Base-by-base conservation (phyloP, 768 basidiomycete genomes). In the Russula emetica region DNA sequence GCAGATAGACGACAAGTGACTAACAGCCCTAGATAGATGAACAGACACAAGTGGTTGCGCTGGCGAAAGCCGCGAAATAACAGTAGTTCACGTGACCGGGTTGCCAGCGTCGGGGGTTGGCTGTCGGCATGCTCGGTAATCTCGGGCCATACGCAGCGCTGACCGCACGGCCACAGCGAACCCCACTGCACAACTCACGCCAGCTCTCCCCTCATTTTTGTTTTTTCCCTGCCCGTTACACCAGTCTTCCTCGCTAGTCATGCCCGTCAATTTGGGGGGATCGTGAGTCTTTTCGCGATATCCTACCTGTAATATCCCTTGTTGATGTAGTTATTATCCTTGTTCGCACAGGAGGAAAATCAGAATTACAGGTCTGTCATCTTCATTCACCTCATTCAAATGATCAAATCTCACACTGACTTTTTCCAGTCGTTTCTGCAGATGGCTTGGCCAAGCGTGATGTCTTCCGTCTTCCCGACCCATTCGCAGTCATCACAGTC, bases 401-500 rank as follows among this genome's bases (percentile, higher is more conserved):
- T 16, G 26, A 50, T 26, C 14, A 9, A 28, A n/a, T 32, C 24
- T 49, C 24, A 47, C 30, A 6, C 13, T 55, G 22, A 60, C 56
- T 61, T n/a, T 30, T n/a, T n/a, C n/a, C 70, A 97, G 94, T 95
- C 66, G 94, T 99, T 67, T 96, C 97, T 61, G 97, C 94, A 52
- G 94, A 97, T 77, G 90, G 90, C 16, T 78, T 97, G 22, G 89
- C 89, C 53, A 97, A 96, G 78, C 90, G 94, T 62, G 94, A 97
- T 79, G 93, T 96, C 59, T 94, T 97, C 74, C 86, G 95, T 58
- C 86, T 98, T 7, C 97, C 96, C 3, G 95, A 98, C 76, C 96
- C 97, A 5, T 98, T 98, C 74, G 96, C 97, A 6, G 94, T 99
- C 71, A 90, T 99, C 74, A 98, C 96, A 24, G 94, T 98, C 49